Base-by-base conservation (phyloP, 768 basidiomycete genomes). In the Podaxis carcinomalis region DNA sequence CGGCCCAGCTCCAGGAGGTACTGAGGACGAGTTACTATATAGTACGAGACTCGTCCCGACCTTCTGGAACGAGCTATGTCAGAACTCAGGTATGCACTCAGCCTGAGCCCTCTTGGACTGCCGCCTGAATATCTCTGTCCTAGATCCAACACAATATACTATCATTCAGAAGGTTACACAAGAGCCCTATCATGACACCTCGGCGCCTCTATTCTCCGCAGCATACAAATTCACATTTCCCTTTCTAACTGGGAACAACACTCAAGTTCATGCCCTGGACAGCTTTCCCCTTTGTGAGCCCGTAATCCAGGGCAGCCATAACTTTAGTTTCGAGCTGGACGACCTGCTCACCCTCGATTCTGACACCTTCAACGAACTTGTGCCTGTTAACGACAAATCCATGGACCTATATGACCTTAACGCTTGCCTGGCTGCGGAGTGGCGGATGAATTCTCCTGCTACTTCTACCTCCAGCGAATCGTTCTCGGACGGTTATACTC, bases 81-180 rank as follows among this genome's bases (percentile, higher is more conserved):
- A 78, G 63, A 80, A 81, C 56, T 63, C 77, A 64, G 85, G 89
- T 89, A 65, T 57, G 80, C 65, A 19, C 42, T 68, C 9, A 23
- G 51, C 4, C n/a, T 57, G 51, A 7, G 21, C 44, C n/a, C 37
- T 21, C 46, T 16, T 36, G 44, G 27, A 63, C 44, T 37, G 5
- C 37, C n/a, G 36, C 57, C 27, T 63, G 61, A 62, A 42, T 51
- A 46, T 60, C 14, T 51, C 16, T 35, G 46, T 49, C 16, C 56
- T 61, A 90, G 89, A 91, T 71, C 86, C 87, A 21, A 83, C 86
- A 3, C 72, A 80, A 58, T 90, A 82, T 70, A 83, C 80, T 2
- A 88, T 91, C 67, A 73, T 83, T 46, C 89, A 91, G 68, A 83
- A 87, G 53, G 84, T 91, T 50, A 66, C 75, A 27, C 73, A 75